Evolutionary conservation across 306 rosid species (phyloP).

Genomic region (Gynostemma pentaphyllum): DNA sequence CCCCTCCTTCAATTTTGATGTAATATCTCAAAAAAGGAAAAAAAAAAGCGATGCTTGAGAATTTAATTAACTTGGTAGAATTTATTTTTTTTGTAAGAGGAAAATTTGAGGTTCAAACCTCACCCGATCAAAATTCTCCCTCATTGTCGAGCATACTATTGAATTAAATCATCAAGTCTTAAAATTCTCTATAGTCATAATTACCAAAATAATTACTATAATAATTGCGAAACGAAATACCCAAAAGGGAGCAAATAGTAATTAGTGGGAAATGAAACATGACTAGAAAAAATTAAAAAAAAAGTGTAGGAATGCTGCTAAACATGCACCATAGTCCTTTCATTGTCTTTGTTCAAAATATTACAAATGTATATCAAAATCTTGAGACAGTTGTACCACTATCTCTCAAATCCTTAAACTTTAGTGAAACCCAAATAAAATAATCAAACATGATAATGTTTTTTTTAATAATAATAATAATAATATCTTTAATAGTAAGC

Average conservation of each 20-base stretch:
- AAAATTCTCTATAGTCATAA: neutral
- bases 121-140: no score
- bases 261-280: neutral
- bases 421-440: neutral
- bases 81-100: no score
- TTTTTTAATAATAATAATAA: neutral
- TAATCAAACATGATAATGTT: neutral
- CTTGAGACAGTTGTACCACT: neutral
- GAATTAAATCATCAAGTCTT: neutral
- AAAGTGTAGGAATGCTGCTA: neutral
- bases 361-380: neutral
- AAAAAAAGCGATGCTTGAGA: no score
- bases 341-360: neutral
- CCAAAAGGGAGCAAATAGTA: neutral
- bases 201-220: neutral
- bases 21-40: no score
- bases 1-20: no score
- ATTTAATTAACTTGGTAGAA: no score
- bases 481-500: neutral
- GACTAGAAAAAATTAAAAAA: neutral
- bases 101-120: no score
- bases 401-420: neutral
- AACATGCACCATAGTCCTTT: slow-evolving; percentile 9
- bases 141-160: neutral
- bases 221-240: neutral